A percentile compares a stretch with the other conserved stretches of the same genome.
phyloP scores from a whole-genome alignment of 148 eudicot species.

The Spergularia bocconei region DNA sequence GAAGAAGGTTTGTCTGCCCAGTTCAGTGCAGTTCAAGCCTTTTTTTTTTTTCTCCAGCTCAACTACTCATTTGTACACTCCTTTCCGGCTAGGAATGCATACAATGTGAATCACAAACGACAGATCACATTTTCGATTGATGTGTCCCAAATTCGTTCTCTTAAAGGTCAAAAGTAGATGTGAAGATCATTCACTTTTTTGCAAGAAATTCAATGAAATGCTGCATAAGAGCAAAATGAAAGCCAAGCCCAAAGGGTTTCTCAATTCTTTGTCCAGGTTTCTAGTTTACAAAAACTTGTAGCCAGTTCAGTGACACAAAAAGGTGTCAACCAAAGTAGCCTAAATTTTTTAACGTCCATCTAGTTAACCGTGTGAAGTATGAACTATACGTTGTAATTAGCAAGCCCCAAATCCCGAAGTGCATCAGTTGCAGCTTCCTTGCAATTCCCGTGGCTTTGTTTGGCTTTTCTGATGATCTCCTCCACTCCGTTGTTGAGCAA shows the following conservation, averaged over 20 bases:
- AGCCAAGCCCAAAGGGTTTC: background rate
- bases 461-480: conserved; percentile 74
- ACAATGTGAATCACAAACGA: too few species aligned
- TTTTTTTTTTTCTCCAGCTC: too few species aligned
- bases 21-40: too few species aligned
- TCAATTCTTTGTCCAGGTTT: background rate
- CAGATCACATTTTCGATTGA: too few species aligned
- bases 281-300: background rate
- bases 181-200: too few species aligned
- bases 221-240: background rate
- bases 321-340: too few species aligned
- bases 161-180: too few species aligned
- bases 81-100: too few species aligned
- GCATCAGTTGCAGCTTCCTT: conserved; percentile 88
- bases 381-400: conserved; percentile 64
- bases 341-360: background rate
- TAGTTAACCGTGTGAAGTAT: background rate
- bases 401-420: conserved; percentile 84
- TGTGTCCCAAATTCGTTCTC: too few species aligned
- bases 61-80: too few species aligned
- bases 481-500: conserved; percentile 76
- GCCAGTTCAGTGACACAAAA: background rate
- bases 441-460: conserved; percentile 64
- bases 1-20: too few species aligned
- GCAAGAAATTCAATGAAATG: background rate